Conservation (phyloP, 1,284 basidiomycete species). For the Cystobasidium sp. region DNA sequence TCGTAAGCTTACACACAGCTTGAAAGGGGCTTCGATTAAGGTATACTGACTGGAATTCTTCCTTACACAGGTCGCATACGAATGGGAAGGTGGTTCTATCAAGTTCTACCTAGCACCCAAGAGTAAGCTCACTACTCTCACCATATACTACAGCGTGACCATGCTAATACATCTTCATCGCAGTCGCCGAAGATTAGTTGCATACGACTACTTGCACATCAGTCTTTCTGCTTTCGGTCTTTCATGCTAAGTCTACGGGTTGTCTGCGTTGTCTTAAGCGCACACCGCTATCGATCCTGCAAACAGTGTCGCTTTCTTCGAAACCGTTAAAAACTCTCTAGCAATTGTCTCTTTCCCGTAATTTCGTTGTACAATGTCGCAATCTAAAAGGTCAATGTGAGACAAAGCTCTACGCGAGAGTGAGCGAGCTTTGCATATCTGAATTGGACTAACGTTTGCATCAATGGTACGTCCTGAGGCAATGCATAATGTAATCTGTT, state of each 20-base stretch:
- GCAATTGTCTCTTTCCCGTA: neutral
- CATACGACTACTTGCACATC: neutral
- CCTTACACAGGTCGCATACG: conserved; percentile 76
- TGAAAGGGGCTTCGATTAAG: too few relatives aligned
- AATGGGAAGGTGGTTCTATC: conserved; percentile 79
- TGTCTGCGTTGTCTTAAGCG: neutral
- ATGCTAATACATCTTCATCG: neutral
- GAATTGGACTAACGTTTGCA: too few relatives aligned
- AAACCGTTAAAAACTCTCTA: too few relatives aligned
- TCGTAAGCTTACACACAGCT: too few relatives aligned
- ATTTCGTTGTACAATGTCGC: conserved; percentile 20
- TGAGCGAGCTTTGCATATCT: too few relatives aligned
- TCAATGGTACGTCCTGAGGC: too few relatives aligned
- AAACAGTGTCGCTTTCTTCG: neutral
- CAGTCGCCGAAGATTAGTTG: conserved; percentile 43
- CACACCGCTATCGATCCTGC: neutral
- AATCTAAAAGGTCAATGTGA: neutral
- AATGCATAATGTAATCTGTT: too few relatives aligned
- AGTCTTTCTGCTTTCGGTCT: neutral
- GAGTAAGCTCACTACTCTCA: conserved; percentile 55
- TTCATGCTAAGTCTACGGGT: neutral
- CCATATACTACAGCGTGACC: too few relatives aligned
- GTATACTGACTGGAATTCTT: too few relatives aligned
- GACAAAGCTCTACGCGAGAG: too few relatives aligned
- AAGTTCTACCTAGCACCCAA: conserved; percentile 87